Percentiles rank a stretch among this genome's conserved stretches.
phyloP scores from a whole-genome alignment of 768 basidiomycete species.

The Mycena chlorophos region DNA sequence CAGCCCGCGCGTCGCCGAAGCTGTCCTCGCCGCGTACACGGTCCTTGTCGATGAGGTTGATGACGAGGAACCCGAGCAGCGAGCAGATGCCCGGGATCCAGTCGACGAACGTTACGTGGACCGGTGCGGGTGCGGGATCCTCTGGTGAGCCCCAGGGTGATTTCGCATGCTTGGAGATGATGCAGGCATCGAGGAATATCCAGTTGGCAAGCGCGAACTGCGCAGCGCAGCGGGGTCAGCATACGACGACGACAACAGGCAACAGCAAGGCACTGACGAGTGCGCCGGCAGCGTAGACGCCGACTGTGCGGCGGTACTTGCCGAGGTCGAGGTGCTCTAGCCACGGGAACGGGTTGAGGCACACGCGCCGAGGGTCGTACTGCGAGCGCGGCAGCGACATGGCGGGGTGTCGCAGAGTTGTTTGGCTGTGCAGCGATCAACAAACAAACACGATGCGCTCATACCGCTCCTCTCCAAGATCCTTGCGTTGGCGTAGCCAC shows the following conservation, averaged over 20 bases:
- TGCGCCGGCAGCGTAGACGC: conserved; percentile 89
- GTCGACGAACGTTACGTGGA: conserved; percentile 88
- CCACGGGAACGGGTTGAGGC: conserved; percentile 83
- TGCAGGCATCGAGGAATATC: conserved; percentile 91
- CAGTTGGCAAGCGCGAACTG: conserved; percentile 95
- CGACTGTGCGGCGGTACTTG: conserved; percentile 76
- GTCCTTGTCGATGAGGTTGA: conserved; percentile 95
- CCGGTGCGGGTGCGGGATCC: conserved; percentile 47
- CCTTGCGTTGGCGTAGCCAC: neutral
- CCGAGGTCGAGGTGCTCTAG: conserved; percentile 69
- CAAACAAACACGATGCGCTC: neutral
- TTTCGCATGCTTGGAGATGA: conserved; percentile 84
- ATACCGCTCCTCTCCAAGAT: no score
- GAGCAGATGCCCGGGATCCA: conserved; percentile 98
- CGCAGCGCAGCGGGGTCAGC: conserved; percentile 9
- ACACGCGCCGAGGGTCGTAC: conserved; percentile 73
- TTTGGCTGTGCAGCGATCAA: neutral
- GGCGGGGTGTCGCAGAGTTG: neutral
- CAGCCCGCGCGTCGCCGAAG: conserved; percentile 79
- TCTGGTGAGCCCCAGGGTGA: conserved; percentile 72
- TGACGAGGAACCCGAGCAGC: conserved; percentile 86
- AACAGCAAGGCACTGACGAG: conserved; percentile 58
- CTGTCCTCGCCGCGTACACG: conserved; percentile 76
- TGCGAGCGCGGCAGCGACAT: conserved; percentile 54
- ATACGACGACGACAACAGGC: neutral